Conservation (phyloP, 805 yeast species). For the Barnettozyma salicaria region DNA sequence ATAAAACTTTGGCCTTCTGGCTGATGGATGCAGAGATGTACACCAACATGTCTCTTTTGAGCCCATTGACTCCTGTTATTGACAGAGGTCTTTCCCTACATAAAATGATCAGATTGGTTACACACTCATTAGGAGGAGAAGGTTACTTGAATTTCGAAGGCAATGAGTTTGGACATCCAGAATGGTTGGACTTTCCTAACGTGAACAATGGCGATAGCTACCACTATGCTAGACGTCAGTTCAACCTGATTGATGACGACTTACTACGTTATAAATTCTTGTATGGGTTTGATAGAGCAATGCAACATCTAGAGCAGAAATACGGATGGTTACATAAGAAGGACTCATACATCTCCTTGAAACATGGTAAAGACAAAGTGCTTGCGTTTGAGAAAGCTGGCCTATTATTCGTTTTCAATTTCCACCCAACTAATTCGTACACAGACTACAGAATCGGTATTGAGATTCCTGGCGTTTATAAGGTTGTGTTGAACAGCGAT, state of each 20-base stretch:
- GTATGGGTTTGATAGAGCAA: constrained; percentile 75
- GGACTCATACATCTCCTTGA: constrained; percentile 79
- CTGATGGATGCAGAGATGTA: constrained; percentile 98
- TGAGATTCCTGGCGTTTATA: constrained; percentile 69
- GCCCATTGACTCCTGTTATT: constrained; percentile 68
- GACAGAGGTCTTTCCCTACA: constrained; percentile 91
- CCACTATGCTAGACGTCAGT: constrained; percentile 93
- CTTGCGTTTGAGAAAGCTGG: constrained; percentile 86
- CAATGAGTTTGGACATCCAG: constrained; percentile 98
- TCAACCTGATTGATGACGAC: constrained; percentile 77
- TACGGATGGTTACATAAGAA: constrained; percentile 66
- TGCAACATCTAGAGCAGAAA: constrained; percentile 69
- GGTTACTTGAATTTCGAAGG: constrained; percentile 96
- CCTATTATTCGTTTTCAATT: constrained; percentile 78
- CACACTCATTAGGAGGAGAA: constrained; percentile 93
- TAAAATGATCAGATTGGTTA: constrained; percentile 81
- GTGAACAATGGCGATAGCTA: constrained; percentile 81
- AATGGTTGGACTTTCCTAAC: constrained; percentile 97
- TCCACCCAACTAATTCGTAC: constrained; percentile 79
- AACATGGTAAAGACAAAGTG: constrained; percentile 85
- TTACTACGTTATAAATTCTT: constrained; percentile 73
- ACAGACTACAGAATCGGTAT: constrained; percentile 90
- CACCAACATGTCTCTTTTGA: constrained; percentile 80
- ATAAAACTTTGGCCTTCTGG: constrained; percentile 95
- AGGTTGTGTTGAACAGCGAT: constrained; percentile 72